Conservation (phyloP, 1,284 basidiomycete species). For the Trametes versicolor region DNA sequence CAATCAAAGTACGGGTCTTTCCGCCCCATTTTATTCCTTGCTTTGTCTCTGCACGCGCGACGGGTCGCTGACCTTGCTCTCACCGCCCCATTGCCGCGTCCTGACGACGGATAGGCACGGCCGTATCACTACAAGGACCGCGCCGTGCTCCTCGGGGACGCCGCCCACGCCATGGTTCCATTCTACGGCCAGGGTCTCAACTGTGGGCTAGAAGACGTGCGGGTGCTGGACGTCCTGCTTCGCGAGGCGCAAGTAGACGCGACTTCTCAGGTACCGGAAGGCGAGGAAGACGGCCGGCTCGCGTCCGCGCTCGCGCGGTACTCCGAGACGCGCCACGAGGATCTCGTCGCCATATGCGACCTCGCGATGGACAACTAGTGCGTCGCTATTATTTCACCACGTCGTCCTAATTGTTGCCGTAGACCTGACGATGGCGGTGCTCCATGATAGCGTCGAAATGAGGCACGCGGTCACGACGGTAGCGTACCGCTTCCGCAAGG, state of each 20-base stretch:
- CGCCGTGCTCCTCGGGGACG: conserved; percentile 91
- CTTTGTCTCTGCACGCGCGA: conserved; percentile 6
- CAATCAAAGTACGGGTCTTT: conserved; percentile 78
- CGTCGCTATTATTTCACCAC: conserved; percentile 48
- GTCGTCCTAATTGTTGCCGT: conserved; percentile 6
- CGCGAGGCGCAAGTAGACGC: conserved; percentile 71
- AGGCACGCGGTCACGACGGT: conserved; percentile 89
- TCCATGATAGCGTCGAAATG: conserved; percentile 84
- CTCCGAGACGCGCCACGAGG: conserved; percentile 83
- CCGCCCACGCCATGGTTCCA: conserved; percentile 97
- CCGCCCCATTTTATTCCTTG: conserved; percentile 23
- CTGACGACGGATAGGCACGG: conserved; percentile 61
- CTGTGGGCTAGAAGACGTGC: conserved; percentile 97
- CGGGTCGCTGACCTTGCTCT: conserved; percentile 18
- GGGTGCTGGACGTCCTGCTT: conserved; percentile 84
- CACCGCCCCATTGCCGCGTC: conserved; percentile 19
- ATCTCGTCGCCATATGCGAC: conserved; percentile 90
- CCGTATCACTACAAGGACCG: conserved; percentile 94
- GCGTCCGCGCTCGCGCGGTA: conserved; percentile 79
- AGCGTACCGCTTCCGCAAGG: conserved; percentile 83
- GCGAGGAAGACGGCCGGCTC: conserved; percentile 65
- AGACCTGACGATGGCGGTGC: conserved; percentile 19
- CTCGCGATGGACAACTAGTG: conserved; percentile 97
- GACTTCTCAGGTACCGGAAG: conserved; percentile 41
- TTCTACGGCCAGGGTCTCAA: conserved; percentile 99